Conservation (phyloP, 345 rosid genomes). For the Reutealis trisperma region DNA sequence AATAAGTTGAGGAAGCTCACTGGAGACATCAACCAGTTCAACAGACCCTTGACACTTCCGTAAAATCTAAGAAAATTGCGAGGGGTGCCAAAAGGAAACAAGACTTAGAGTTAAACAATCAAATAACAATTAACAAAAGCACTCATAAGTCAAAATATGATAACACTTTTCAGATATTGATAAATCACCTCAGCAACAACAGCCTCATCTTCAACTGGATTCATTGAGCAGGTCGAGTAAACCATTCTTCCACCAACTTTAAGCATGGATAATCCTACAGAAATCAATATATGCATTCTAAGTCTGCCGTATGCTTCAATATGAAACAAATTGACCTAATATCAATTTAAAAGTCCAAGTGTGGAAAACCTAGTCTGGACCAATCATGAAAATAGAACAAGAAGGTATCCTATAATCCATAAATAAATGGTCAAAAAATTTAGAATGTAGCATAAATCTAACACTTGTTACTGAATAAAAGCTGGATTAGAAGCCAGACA, state of each 20-base stretch:
- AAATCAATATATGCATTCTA: slow-evolving; percentile 6
- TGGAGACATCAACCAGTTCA: slow-evolving; percentile 83
- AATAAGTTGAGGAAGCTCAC: slow-evolving; percentile 77
- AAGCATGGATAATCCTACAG: slow-evolving; percentile 71
- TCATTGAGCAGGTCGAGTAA: slow-evolving; percentile 98
- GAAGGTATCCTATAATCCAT: not conserved
- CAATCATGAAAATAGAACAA: not conserved
- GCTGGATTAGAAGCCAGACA: slow-evolving; percentile 6
- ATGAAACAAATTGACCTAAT: not conserved
- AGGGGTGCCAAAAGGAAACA: not conserved
- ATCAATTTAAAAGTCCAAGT: not conserved
- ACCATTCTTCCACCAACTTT: slow-evolving; percentile 98
- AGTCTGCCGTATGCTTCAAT: not conserved
- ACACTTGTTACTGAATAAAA: not conserved
- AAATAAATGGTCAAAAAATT: not conserved
- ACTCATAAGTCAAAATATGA: not conserved
- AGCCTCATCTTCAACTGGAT: slow-evolving; percentile 96
- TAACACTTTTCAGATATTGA: not conserved
- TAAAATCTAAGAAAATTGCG: slow-evolving; percentile 50
- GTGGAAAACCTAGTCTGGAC: not conserved
- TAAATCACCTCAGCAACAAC: slow-evolving; percentile 87
- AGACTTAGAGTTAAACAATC: not conserved
- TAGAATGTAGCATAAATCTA: not conserved
- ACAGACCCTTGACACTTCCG: slow-evolving; percentile 76
- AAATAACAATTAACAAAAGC: not conserved